Conservation (phyloP, 148 eudicot species). For the Pharnaceum exiguum region DNA sequence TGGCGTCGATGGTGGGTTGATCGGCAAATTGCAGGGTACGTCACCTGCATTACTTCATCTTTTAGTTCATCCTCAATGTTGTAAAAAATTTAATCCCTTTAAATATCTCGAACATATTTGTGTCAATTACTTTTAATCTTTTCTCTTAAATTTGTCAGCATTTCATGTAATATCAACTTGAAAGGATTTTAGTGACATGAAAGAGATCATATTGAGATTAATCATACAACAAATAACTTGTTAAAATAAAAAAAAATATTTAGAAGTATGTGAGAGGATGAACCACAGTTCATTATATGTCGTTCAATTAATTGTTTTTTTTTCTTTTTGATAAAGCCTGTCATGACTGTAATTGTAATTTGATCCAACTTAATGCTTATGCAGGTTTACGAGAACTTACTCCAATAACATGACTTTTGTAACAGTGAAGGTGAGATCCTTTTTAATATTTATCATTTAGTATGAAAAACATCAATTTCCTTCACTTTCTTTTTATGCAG, state of each 20-base stretch:
- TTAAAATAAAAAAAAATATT: too few species aligned
- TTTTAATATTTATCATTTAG: not conserved
- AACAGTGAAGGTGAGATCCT: slow-evolving; percentile 28
- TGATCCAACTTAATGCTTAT: not conserved
- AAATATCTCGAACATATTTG: not conserved
- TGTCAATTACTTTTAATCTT: not conserved
- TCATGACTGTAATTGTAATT: not conserved
- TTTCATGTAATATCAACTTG: too few species aligned
- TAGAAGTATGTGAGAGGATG: too few species aligned
- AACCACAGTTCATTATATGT: too few species aligned
- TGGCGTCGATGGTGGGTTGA: slow-evolving; percentile 34
- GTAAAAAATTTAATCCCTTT: too few species aligned
- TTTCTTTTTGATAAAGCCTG: not conserved
- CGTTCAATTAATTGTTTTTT: not conserved
- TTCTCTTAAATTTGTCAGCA: too few species aligned
- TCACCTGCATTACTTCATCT: not conserved
- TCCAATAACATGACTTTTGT: slow-evolving; percentile 27
- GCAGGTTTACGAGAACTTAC: slow-evolving; percentile 24
- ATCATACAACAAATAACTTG: too few species aligned
- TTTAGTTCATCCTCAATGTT: not conserved
- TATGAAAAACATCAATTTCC: not conserved
- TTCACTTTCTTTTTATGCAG: not conserved
- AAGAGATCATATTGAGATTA: too few species aligned
- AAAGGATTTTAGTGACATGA: too few species aligned
- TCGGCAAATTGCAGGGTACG: slow-evolving; percentile 33